Evolutionary conservation across 257 asterid genomes (phyloP).

Genomic region (Misopates orontium): DNA sequence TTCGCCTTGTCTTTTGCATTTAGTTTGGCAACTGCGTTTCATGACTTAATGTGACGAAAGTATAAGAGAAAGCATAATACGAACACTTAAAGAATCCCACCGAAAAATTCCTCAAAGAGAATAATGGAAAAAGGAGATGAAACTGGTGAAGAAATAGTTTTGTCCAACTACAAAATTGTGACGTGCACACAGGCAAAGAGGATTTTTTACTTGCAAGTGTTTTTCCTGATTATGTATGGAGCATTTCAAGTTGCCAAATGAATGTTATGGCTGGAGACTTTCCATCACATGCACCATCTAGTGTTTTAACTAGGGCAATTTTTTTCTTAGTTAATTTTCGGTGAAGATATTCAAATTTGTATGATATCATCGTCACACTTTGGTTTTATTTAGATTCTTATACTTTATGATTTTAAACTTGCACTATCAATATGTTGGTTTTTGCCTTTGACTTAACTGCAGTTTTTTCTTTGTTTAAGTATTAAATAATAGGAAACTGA

Average conservation of each 20-base stretch:
- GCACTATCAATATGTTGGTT: too few relatives aligned
- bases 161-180: background rate
- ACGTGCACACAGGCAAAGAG: background rate
- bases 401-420: too few relatives aligned
- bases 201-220: background rate
- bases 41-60: background rate
- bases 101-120: background rate
- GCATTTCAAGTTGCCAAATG: background rate
- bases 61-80: background rate
- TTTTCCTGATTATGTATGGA: background rate
- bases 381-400: too few relatives aligned
- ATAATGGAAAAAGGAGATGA: background rate
- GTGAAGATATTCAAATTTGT: too few relatives aligned
- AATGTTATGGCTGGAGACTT: background rate
- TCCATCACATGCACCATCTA: background rate
- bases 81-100: background rate
- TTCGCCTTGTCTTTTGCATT: background rate
- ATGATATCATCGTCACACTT: too few relatives aligned
- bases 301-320: background rate
- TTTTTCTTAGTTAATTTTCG: too few relatives aligned
- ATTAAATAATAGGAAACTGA: too few relatives aligned
- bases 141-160: background rate
- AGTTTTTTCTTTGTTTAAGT: too few relatives aligned
- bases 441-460: too few relatives aligned
- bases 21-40: background rate